Conservation (phyloP, 495 filamentous ascomycete genomes). For the Durotheca rogersii region DNA sequence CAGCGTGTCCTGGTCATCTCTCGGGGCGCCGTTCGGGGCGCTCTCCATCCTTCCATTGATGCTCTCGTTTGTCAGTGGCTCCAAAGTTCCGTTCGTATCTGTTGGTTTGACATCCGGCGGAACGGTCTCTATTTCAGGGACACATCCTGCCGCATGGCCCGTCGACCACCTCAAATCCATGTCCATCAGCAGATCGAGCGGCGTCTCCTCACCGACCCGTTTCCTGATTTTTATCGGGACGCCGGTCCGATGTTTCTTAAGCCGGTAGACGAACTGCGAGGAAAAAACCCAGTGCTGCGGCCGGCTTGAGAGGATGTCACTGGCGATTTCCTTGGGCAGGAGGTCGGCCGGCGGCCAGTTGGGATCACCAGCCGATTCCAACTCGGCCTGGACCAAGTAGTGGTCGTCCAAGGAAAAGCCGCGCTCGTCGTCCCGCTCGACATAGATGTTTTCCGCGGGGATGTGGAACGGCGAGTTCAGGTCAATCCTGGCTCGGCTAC, state of each 20-base stretch:
- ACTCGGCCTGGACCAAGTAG: slow-evolving; percentile 48
- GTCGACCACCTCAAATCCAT: slow-evolving; percentile 50
- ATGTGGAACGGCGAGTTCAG: slow-evolving; percentile 48
- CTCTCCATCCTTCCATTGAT: slow-evolving; percentile 32
- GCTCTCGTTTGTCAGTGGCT: slow-evolving; percentile 33
- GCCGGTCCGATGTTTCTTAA: slow-evolving; percentile 42
- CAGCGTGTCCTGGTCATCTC: slow-evolving; percentile 31
- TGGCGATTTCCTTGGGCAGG: slow-evolving; percentile 33
- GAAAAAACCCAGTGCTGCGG: slow-evolving; percentile 43
- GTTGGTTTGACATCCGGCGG: slow-evolving; percentile 33
- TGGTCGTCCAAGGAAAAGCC: slow-evolving; percentile 46
- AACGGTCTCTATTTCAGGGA: slow-evolving; percentile 22
- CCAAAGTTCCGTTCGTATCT: slow-evolving; percentile 31
- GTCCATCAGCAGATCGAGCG: slow-evolving; percentile 46
- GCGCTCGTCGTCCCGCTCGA: slow-evolving; percentile 45
- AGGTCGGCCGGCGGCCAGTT: slow-evolving; percentile 52
- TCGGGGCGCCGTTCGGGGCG: slow-evolving; percentile 15
- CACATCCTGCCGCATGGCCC: slow-evolving; percentile 28
- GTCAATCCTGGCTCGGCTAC: slow-evolving; percentile 47
- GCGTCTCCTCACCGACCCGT: slow-evolving; percentile 23
- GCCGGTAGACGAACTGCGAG: slow-evolving; percentile 42
- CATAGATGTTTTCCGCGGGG: slow-evolving; percentile 47
- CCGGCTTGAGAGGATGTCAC: slow-evolving; percentile 29
- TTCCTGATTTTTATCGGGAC: slow-evolving; percentile 43
- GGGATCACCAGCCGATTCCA: slow-evolving; percentile 47